These are phyloP conservation scores for Auricularia sp. DNA, from an alignment of 768 basidiomycete genomes.

Conservation along the genomic window DNA sequence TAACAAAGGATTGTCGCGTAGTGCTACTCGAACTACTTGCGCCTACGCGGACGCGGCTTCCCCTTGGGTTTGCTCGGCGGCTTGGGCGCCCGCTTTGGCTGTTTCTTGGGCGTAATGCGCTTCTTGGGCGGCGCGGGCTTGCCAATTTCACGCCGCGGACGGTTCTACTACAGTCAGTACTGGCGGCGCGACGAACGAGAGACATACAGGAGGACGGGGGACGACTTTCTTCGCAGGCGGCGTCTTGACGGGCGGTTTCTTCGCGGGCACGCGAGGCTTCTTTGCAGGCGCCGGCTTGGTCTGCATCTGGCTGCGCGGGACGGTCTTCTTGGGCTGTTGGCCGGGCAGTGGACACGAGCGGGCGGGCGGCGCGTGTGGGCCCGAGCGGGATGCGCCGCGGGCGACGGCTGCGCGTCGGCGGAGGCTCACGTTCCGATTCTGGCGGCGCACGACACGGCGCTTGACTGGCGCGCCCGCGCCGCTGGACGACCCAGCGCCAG, in stretches of 20 bases:
- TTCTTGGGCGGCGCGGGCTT: neutral
- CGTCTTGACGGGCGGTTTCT: neutral
- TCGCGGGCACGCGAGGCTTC: neutral
- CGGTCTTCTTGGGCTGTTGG: neutral
- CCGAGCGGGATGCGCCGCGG: neutral
- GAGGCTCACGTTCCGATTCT: too few relatives aligned
- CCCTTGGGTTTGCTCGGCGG: neutral
- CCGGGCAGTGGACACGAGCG: neutral
- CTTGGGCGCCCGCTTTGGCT: neutral
- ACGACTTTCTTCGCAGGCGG: neutral
- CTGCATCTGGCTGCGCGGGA: neutral
- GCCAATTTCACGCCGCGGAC: neutral
- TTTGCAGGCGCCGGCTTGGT: neutral
- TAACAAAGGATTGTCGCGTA: too few relatives aligned
- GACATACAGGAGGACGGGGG: neutral
- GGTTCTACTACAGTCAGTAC: neutral
- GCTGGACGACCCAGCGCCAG: too few relatives aligned
- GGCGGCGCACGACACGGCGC: too few relatives aligned
- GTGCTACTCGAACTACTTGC: too few relatives aligned
- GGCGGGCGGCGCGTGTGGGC: neutral
- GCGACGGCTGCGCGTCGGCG: too few relatives aligned
- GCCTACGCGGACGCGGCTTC: too few relatives aligned
- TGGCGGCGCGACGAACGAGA: neutral
- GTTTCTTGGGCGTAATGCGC: neutral
- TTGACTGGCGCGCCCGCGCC: too few relatives aligned